Evolutionary conservation across 495 filamentous ascomycete species (phyloP).

Genomic region (Penicillium antarcticum): DNA sequence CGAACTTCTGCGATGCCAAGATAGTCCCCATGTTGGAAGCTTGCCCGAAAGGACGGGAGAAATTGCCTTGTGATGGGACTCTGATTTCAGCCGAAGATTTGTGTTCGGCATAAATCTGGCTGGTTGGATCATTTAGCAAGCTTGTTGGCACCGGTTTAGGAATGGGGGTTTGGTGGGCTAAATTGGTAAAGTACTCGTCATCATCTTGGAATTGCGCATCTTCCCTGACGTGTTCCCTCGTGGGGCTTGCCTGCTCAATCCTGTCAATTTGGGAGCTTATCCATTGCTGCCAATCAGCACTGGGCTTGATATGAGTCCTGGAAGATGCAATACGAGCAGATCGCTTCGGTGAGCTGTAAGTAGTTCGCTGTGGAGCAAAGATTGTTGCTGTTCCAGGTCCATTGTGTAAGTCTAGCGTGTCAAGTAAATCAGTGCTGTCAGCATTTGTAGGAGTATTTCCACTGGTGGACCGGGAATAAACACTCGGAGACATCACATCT

Average conservation of each 20-base stretch:
- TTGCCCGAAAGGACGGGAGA: conserved; percentile 36
- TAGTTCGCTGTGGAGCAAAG: conserved; percentile 34
- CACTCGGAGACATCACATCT: conserved; percentile 40
- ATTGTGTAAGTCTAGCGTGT: conserved; percentile 8
- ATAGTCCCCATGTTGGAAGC: conserved; percentile 30
- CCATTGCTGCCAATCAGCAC: conserved; percentile 48
- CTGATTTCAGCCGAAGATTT: conserved; percentile 8
- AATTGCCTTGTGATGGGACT: conserved; percentile 25
- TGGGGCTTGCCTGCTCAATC: conserved; percentile 29
- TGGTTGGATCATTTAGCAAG: not conserved
- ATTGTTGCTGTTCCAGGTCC: conserved; percentile 45
- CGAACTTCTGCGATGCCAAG: conserved; percentile 16
- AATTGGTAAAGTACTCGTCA: conserved; percentile 14
- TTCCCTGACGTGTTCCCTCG: conserved; percentile 57
- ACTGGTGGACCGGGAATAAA: conserved; percentile 56
- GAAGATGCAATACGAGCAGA: conserved; percentile 1
- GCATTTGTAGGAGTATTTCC: conserved; percentile 35
- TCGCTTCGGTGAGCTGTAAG: conserved; percentile 36
- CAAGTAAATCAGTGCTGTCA: conserved; percentile 3
- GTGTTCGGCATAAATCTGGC: not conserved
- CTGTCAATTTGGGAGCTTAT: conserved; percentile 42
- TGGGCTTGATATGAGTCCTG: conserved; percentile 14
- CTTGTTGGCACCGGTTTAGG: not conserved
- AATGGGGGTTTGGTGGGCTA: conserved; percentile 5
- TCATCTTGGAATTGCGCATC: conserved; percentile 56